These are phyloP conservation scores for Thymus quinquecostatus DNA, from an alignment of 257 asterid species.

Conservation along the genomic window DNA sequence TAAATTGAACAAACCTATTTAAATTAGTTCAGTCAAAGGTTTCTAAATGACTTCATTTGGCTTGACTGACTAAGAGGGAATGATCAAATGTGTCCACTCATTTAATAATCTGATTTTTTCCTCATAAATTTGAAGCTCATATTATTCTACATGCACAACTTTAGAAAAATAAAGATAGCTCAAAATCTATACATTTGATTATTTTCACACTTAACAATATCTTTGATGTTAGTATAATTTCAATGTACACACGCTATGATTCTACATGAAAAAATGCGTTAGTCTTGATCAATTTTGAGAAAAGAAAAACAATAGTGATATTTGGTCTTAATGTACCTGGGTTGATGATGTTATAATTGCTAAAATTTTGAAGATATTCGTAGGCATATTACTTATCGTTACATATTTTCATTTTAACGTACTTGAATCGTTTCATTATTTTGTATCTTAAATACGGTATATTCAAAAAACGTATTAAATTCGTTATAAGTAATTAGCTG, in stretches of 20 bases:
- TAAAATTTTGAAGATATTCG: background rate
- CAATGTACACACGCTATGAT: background rate
- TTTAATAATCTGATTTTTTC: too few species aligned
- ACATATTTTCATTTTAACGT: too few species aligned
- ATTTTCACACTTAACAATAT: background rate
- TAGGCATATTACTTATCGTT: too few species aligned
- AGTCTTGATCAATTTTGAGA: background rate
- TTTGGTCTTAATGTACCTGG: background rate
- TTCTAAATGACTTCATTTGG: too few species aligned
- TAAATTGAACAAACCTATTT: background rate
- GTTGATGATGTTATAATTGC: too few species aligned
- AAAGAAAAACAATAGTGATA: background rate
- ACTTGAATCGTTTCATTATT: too few species aligned
- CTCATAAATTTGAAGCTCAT: background rate
- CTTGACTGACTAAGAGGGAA: background rate
- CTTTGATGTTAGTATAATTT: background rate
- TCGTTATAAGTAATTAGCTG: too few species aligned
- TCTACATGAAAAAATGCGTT: background rate
- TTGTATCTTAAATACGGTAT: too few species aligned
- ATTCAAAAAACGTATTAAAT: too few species aligned
- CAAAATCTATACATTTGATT: background rate
- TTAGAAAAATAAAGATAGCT: background rate
- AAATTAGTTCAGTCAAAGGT: background rate
- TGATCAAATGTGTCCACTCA: too few species aligned
- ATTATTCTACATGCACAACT: background rate